Conservation (phyloP, 495 filamentous ascomycete species). For the Penicillium diatomitis region DNA sequence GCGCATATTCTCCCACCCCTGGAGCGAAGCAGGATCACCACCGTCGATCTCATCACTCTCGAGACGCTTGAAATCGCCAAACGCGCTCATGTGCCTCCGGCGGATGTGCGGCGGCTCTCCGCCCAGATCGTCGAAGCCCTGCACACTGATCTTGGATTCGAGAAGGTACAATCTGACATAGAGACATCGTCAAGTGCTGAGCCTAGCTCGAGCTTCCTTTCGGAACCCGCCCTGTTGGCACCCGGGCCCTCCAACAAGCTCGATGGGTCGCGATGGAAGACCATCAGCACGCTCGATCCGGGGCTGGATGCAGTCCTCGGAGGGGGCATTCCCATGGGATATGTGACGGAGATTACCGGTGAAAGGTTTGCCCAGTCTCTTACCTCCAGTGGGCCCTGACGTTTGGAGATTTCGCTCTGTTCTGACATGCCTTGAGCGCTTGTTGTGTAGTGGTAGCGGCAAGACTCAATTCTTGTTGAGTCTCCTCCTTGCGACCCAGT, state of each 20-base stretch:
- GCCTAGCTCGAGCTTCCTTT: conserved; percentile 20
- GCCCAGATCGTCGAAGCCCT: conserved; percentile 54
- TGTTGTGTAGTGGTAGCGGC: conserved; percentile 60
- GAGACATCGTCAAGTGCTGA: conserved; percentile 7
- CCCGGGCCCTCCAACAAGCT: conserved; percentile 21
- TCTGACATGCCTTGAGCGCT: conserved; percentile 11
- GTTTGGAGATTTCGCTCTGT: background rate
- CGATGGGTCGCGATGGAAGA: conserved; percentile 38
- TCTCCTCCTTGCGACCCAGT: conserved; percentile 72
- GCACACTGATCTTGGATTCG: conserved; percentile 53
- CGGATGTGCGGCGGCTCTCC: conserved; percentile 65
- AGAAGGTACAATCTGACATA: conserved; percentile 10
- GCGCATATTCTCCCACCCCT: conserved; percentile 69
- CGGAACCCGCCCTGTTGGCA: conserved; percentile 4
- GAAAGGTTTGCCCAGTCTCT: conserved; percentile 50
- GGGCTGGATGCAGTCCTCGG: conserved; percentile 63
- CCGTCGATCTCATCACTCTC: conserved; percentile 77
- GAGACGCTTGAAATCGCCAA: conserved; percentile 77
- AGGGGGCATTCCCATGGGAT: conserved; percentile 77
- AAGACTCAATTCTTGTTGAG: conserved; percentile 94
- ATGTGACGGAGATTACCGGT: conserved; percentile 84
- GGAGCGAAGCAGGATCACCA: conserved; percentile 65
- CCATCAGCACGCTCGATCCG: conserved; percentile 74
- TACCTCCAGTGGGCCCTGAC: too few species aligned
- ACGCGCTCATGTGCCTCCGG: conserved; percentile 71